Conservation (phyloP, 2,329 filamentous ascomycete genomes). For the Thermothelomyces thermophilus region DNA sequence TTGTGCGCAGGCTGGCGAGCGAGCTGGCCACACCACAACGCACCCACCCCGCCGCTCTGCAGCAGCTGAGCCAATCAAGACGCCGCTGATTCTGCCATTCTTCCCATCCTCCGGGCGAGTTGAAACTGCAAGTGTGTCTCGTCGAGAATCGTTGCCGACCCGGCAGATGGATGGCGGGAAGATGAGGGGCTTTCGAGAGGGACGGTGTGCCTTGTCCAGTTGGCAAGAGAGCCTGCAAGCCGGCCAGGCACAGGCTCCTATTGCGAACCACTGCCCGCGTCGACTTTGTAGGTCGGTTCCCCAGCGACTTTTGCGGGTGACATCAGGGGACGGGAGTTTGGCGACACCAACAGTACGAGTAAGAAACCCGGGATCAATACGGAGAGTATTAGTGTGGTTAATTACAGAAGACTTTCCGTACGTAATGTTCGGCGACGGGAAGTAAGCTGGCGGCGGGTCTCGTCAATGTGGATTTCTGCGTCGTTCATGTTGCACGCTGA, state of each 20-base stretch:
- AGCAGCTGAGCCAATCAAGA: conserved; percentile 21
- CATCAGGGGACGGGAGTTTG: no score
- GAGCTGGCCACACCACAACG: conserved; percentile 22
- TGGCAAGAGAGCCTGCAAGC: neutral
- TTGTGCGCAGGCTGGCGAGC: conserved; percentile 18
- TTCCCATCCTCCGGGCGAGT: conserved; percentile 16
- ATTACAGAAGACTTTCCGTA: no score
- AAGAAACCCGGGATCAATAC: no score
- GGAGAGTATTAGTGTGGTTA: neutral
- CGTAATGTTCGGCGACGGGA: neutral
- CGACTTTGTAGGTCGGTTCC: neutral
- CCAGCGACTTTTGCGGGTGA: no score
- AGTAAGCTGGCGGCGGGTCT: neutral
- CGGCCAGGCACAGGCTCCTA: neutral
- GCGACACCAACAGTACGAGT: no score
- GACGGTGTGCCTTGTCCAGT: neutral
- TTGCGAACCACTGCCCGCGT: neutral
- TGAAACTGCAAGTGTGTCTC: conserved; percentile 20
- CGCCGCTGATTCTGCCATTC: conserved; percentile 10
- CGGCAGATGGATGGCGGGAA: conserved; percentile 10
- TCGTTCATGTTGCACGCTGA: conserved; percentile 4
- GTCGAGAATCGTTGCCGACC: conserved; percentile 7
- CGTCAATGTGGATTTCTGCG: neutral
- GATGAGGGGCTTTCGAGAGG: conserved; percentile 2
- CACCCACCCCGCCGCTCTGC: conserved; percentile 22